Percentiles rank a stretch among this genome's conserved stretches.
phyloP scores from a whole-genome alignment of 2,329 filamentous ascomycete genomes.

The Aureobasidium sp. region DNA sequence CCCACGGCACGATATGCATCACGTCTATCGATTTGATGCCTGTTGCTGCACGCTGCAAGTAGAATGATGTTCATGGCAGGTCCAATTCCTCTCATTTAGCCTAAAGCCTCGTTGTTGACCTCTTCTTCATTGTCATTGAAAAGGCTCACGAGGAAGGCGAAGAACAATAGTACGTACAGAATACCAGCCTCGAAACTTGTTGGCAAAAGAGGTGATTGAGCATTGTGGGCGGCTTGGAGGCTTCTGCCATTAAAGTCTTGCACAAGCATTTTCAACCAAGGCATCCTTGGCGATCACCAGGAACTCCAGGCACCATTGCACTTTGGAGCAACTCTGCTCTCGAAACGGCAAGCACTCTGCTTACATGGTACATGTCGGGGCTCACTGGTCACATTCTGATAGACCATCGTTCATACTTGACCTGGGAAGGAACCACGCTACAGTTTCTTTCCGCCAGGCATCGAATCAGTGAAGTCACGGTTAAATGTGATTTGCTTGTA shows the following conservation, averaged over 20 bases:
- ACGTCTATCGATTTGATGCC: not conserved
- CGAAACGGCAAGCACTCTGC: not conserved
- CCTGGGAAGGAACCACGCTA: not conserved
- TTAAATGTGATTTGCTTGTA: not conserved
- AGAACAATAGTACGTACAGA: not conserved
- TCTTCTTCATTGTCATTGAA: not conserved
- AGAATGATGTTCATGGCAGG: not conserved
- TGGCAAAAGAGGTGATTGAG: not conserved
- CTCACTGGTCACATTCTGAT: not conserved
- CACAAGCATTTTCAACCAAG: not conserved
- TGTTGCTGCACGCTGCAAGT: not conserved
- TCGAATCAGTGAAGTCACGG: not conserved
- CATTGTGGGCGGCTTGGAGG: not conserved
- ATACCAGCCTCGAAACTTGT: not conserved
- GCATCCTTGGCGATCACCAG: not conserved
- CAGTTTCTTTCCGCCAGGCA: not conserved
- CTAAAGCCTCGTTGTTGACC: not conserved
- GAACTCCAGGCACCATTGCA: not conserved
- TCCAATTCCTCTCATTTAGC: not conserved
- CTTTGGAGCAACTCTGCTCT: not conserved
- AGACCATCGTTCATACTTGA: not conserved
- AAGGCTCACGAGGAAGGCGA: not conserved
- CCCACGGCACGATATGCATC: conserved; percentile 4
- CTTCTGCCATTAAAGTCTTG: not conserved
- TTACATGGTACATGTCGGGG: not conserved